Evolutionary conservation across 2,329 filamentous ascomycete species (phyloP), one percentile per base, ranked within the genome.

Genomic region (Nemania diffusa): DNA sequence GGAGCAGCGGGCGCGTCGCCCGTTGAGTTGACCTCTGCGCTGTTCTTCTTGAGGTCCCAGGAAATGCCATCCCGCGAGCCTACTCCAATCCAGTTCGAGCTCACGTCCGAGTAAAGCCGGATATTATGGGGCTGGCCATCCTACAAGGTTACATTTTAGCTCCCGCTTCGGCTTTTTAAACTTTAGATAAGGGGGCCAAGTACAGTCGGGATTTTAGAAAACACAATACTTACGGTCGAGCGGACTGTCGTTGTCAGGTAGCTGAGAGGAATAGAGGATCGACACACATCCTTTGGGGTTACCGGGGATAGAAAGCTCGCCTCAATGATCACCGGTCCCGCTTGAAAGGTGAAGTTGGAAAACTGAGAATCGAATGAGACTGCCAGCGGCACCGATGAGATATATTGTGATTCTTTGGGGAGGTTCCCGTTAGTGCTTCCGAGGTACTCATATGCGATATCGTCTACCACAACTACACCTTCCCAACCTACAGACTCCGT

Each of bases 21-120:
- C 2, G 81, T 79, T 7, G 65, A 55, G n/a, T 73, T 69, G n/a
- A 20, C 69, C 37, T 20, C 78, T 74, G 80, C 69, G 46, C 79
- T 74, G n/a, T 82, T 77, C 55, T 85, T 81, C 57, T 83, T 81
- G 55, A 93, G 80, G 15, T 86, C 83, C 91, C 92, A 96, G 62
- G 85, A 83, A 65, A 96, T 90, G 46, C 84, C 81, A 71, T 85
- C 90, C 37, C 85, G 88, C 42, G 87, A 82, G 69, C 93, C 86
- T 22, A 91, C 90, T 72, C 89, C 94, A 62, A 94, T 90, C 92
- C 93, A 97, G 73, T 92, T 88, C 2, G 89, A 89, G 72, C 91
- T 91, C 48, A 91, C 70, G 74, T 92, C 90, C 63, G 90, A 82
- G 73, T 92, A 92, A 60, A 90, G 77, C 71, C 88, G 84, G 6